Conservation (phyloP, 2,329 filamentous ascomycete genomes). For the Colletotrichum horii region DNA sequence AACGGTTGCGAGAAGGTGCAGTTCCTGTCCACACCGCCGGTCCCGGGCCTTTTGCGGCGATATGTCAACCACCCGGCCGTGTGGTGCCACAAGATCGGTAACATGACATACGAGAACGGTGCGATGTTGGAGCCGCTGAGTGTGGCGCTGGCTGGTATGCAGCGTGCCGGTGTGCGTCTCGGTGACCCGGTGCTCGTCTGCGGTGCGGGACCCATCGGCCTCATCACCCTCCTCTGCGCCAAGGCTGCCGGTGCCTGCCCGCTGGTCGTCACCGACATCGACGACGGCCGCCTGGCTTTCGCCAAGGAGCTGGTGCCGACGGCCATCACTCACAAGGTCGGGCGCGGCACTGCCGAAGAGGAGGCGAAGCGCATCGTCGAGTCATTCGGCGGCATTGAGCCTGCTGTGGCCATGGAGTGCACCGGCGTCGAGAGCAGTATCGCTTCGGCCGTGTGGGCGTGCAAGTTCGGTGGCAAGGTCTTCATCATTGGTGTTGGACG, state of each 20-base stretch:
- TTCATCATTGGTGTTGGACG: conserved; percentile 96
- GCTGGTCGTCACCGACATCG: conserved; percentile 93
- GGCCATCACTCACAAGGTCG: conserved; percentile 81
- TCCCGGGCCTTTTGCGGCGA: conserved; percentile 83
- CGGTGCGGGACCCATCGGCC: conserved; percentile 91
- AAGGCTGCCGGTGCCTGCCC: conserved; percentile 88
- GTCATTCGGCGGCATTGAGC: conserved; percentile 79
- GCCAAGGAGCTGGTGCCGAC: conserved; percentile 83
- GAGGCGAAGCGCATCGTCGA: conserved; percentile 71
- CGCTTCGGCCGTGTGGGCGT: conserved; percentile 82
- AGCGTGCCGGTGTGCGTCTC: conserved; percentile 79
- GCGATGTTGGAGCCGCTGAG: conserved; percentile 89
- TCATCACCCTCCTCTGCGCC: conserved; percentile 85
- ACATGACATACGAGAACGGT: conserved; percentile 91
- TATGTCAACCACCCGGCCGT: conserved; percentile 94
- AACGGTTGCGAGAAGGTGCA: conserved; percentile 88
- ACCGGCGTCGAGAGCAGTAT: conserved; percentile 94
- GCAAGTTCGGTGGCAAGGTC: conserved; percentile 95
- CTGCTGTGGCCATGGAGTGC: conserved; percentile 85
- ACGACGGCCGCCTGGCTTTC: conserved; percentile 82
- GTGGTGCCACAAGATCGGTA: conserved; percentile 95
- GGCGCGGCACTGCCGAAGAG: conserved; percentile 69
- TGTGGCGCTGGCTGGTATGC: conserved; percentile 87
- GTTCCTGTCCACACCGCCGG: conserved; percentile 91
- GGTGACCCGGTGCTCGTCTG: conserved; percentile 90